Conservation (phyloP, 805 yeast species). For the Saturnispora besseyi region DNA sequence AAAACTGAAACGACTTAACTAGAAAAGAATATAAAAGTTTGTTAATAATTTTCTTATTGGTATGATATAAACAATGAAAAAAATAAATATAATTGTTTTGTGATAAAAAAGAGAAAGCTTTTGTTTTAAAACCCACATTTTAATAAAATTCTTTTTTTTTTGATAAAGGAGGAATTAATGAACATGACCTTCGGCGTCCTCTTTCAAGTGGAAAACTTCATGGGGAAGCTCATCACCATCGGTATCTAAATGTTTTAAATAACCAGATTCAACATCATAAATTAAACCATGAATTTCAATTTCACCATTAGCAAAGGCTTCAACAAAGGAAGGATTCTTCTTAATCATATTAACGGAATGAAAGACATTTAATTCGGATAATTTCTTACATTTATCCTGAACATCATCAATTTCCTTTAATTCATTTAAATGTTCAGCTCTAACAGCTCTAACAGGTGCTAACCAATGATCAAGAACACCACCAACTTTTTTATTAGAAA, state of each 20-base stretch:
- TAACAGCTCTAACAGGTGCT: slow-evolving; percentile 55
- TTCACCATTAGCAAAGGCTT: slow-evolving; percentile 52
- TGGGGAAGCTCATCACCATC: slow-evolving; percentile 16
- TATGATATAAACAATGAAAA: no score
- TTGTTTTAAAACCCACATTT: neutral
- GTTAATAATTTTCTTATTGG: no score
- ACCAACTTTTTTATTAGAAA: slow-evolving; percentile 55
- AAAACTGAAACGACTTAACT: no score
- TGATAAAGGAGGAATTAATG: slow-evolving; percentile 2
- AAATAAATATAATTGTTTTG: no score
- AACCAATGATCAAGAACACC: slow-evolving; percentile 69
- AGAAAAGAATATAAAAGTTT: no score
- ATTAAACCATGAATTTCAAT: slow-evolving; percentile 76
- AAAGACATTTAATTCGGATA: slow-evolving; percentile 69
- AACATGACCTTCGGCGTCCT: slow-evolving; percentile 8
- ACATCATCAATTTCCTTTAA: slow-evolving; percentile 44
- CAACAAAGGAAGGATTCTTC: slow-evolving; percentile 57
- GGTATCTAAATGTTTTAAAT: slow-evolving; percentile 32
- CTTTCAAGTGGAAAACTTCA: slow-evolving; percentile 23
- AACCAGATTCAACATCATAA: slow-evolving; percentile 76
- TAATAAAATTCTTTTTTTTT: neutral
- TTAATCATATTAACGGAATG: slow-evolving; percentile 61
- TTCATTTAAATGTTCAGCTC: slow-evolving; percentile 47
- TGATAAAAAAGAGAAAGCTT: neutral
- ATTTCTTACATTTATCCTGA: slow-evolving; percentile 44